These are phyloP conservation scores for Boletus sp. DNA, from an alignment of 1,284 basidiomycete species.

Conservation along the genomic window DNA sequence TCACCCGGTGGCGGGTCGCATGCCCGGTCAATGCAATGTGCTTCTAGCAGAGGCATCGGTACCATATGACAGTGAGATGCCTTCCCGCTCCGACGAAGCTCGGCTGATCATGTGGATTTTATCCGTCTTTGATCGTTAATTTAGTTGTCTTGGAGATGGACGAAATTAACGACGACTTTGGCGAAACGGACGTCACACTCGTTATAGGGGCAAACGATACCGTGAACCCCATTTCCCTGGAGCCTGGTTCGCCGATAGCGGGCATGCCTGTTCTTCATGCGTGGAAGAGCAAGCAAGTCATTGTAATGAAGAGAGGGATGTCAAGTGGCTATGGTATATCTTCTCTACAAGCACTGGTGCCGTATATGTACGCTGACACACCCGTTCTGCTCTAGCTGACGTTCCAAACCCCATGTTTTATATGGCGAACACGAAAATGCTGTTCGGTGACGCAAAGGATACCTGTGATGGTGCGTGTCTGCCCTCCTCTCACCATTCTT, in stretches of 20 bases:
- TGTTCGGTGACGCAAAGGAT: constrained; percentile 86
- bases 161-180: constrained; percentile 88
- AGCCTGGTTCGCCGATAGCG: constrained; percentile 79
- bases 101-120: constrained; percentile 1
- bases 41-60: constrained; percentile 84
- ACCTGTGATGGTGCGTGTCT: constrained; percentile 70
- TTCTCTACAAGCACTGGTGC: neutral
- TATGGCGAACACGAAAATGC: constrained; percentile 83
- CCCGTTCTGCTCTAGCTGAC: constrained; percentile 53
- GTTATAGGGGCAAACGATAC: constrained; percentile 91
- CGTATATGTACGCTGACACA: constrained; percentile 9
- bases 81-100: neutral
- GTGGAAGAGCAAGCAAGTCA: constrained; percentile 88
- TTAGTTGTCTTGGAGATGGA: constrained; percentile 87
- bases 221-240: constrained; percentile 86
- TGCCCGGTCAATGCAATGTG: constrained; percentile 87
- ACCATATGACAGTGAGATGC: constrained; percentile 77
- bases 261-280: constrained; percentile 88
- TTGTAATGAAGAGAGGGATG: constrained; percentile 89
- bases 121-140: neutral
- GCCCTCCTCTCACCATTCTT: neutral
- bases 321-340: constrained; percentile 73
- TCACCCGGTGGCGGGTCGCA: constrained; percentile 68
- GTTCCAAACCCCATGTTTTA: constrained; percentile 90
- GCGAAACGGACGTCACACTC: constrained; percentile 78